Base-by-base conservation (phyloP, 306 rosid species). In the Dryas alaskensis region DNA sequence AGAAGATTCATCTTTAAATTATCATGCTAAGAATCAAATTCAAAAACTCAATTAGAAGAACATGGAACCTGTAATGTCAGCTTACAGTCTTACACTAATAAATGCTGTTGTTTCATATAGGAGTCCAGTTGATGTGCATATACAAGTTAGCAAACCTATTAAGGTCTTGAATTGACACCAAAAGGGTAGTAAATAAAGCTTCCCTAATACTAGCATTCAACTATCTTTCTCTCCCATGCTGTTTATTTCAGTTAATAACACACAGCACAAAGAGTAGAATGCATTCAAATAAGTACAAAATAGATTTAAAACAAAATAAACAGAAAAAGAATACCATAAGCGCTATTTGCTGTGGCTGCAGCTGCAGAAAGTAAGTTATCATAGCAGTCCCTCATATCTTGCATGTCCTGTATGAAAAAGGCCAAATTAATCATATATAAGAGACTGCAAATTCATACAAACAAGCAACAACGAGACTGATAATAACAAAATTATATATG, bases 291-390 rank as follows among this genome's bases (percentile, higher is more conserved):
- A 43, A 50, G 13, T 62, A 4, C 0, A 59, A 25, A 0, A 49
- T 42, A 46, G 37, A n/a, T 8, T 2, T 6, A 46, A 40, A 3
- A 37, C 19, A 65, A 11, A 52, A 63, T 46, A 9, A 39, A 8
- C 3, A 31, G 49, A 8, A 57, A 64, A n/a, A 59, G 3, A 10
- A 70, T 83, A 92, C 98, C 98, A 54, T 87, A 93, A 74, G 98
- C 96, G 70, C 98, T 89, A 80, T 90, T 93, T 68, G 92, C 87
- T 10, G 98, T 93, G 44, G 98, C 98, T 4, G 97, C 98, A 10
- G 98, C 96, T 5, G 98, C 93, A 53, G 98, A 86, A 78, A 91
- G 97, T 75, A 93, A 86, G 86, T 90, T 80, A 73, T 91, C 98
- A 45, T 93, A 93, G 83, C 98, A 93, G 65, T 93, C 96, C 62